Evolutionary conservation across 495 filamentous ascomycete genomes (phyloP), one percentile per base, ranked within the genome.

Genomic region (Podospora tetraspora): DNA sequence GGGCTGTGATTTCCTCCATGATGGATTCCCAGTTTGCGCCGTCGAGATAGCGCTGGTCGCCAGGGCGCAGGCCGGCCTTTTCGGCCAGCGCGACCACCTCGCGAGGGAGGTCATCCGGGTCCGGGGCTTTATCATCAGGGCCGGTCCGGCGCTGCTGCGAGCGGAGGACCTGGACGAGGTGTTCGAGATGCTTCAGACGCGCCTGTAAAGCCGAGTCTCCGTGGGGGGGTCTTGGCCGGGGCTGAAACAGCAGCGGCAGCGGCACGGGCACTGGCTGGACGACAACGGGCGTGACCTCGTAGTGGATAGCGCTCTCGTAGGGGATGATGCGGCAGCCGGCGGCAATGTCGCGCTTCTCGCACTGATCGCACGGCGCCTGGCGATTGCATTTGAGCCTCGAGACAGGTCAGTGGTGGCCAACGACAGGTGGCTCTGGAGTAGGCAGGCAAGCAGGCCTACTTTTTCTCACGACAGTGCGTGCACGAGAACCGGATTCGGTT

Each of bases 401-500:
- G 24, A 22, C n/a, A 16, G 1, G 21, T 32, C 24, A 63, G 64
- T 7, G 6, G 23, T 16, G 59, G 59, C 27, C 59, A 24, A 23
- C 30, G 8, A 56, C 3, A 19, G 32, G 19, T 56, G 16, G 59
- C 11, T n/a, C 13, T 64, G n/a, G 37, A 32, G 37, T 12, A 11
- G 29, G 30, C 81, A 11, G 32, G 34, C 21, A 11, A 29, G 30
- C 81, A 11, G 32, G 34, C 81, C 70, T 72, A 85, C 84, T 86
- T 86, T 62, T 84, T 80, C 57, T 74, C 78, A 69, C 84, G 77
- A 70, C 84, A 86, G 19, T 79, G 79, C 13, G 83, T 86, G 73
- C 84, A 86, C 3, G 84, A 86, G 59, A 85, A 80, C 61, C 84
- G 81, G 32, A 86, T 83, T 27, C 84, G 72, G 57, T 80, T 84